Percentiles rank a stretch among this genome's conserved stretches.
These are phyloP conservation scores for Stemphylium vesicarium DNA, from an alignment of 2,329 filamentous ascomycete species.

Conservation along the genomic window DNA sequence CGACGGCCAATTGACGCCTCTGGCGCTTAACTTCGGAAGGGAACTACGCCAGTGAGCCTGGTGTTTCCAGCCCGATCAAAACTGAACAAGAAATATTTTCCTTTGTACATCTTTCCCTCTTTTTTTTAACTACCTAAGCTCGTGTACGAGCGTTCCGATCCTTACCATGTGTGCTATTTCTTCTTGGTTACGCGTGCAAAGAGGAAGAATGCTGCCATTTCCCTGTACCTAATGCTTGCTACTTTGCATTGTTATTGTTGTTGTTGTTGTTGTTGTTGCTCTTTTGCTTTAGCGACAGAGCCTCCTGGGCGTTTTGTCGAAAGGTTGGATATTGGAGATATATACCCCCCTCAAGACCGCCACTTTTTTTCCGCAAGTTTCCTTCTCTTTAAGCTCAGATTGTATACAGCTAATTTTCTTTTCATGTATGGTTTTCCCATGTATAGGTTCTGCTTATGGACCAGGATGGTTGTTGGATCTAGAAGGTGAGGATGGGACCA, in stretches of 20 bases:
- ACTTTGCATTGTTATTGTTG: not conserved
- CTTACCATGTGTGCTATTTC: not conserved
- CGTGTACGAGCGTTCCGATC: slow-evolving; percentile 3
- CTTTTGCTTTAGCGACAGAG: not conserved
- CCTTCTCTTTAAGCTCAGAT: too few relatives aligned
- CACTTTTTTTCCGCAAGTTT: not conserved
- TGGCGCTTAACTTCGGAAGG: slow-evolving; percentile 43
- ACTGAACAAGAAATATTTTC: slow-evolving; percentile 2
- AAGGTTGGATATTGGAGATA: slow-evolving; percentile 3
- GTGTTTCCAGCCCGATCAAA: not conserved
- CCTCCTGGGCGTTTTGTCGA: not conserved
- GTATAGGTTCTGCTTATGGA: too few relatives aligned
- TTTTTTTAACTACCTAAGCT: not conserved
- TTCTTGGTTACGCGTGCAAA: not conserved
- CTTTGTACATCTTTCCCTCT: slow-evolving; percentile 8
- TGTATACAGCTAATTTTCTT: too few relatives aligned
- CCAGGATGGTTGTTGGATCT: too few relatives aligned
- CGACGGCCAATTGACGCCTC: slow-evolving; percentile 47
- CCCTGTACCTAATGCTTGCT: slow-evolving; percentile 7
- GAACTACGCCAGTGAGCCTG: slow-evolving; percentile 26
- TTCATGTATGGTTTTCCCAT: too few relatives aligned
- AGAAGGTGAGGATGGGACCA: not conserved
- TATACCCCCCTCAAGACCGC: slow-evolving; percentile 2
- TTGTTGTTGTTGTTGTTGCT: not conserved
- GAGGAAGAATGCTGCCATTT: not conserved